Conservation (phyloP, 2,329 filamentous ascomycete genomes). For the Cyphellophora europaea region DNA sequence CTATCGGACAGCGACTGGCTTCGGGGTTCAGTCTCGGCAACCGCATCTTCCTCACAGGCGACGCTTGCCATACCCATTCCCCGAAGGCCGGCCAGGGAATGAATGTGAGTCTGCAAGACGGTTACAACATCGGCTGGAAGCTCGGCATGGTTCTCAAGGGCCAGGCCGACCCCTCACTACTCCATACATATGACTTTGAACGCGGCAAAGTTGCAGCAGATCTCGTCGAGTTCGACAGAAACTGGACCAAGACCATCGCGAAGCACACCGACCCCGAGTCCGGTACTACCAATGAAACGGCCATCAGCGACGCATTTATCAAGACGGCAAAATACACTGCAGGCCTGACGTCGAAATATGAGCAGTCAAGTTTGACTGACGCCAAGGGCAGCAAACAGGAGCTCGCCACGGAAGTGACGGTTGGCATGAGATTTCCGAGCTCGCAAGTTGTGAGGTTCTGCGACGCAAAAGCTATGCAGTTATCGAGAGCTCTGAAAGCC, state of each 20-base stretch:
- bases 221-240: constrained; percentile 52
- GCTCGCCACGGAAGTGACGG: constrained; percentile 27
- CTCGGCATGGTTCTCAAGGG: constrained; percentile 41
- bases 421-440: constrained; percentile 43
- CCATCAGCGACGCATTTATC: constrained; percentile 48
- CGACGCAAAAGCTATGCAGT: constrained; percentile 49
- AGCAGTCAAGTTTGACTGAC: constrained; percentile 38
- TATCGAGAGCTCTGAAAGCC: constrained; percentile 40
- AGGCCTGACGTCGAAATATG: constrained; percentile 48
- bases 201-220: constrained; percentile 44
- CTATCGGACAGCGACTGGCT: constrained; percentile 62
- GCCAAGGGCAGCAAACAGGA: constrained; percentile 23
- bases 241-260: constrained; percentile 45
- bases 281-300: not conserved
- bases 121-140: constrained; percentile 54
- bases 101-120: constrained; percentile 47
- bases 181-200: constrained; percentile 47
- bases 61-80: constrained; percentile 60
- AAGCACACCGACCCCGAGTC: constrained; percentile 32
- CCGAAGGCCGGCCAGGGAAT: constrained; percentile 61
- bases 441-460: constrained; percentile 51
- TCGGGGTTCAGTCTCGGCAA: constrained; percentile 57
- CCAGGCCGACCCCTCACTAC: constrained; percentile 30
- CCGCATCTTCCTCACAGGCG: constrained; percentile 60
- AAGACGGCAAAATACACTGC: constrained; percentile 51